phyloP scores from a whole-genome alignment of 441 rosid species.

The Adansonia madagascariensis region DNA sequence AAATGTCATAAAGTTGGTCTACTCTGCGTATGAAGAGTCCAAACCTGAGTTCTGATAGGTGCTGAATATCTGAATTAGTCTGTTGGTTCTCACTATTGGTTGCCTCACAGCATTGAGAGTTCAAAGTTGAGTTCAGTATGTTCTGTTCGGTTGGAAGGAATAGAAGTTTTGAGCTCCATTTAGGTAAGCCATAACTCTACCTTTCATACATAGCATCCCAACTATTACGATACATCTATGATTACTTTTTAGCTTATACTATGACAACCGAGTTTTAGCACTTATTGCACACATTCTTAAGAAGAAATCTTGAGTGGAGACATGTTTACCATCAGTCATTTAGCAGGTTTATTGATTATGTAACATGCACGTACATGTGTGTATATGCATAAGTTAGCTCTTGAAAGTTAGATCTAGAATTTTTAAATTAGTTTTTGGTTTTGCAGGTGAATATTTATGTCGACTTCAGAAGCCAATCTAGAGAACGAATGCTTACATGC shows the following conservation, averaged over 20 bases:
- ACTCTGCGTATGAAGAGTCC: neutral
- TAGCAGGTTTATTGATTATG: neutral
- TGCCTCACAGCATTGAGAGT: neutral
- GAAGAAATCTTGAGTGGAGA: neutral
- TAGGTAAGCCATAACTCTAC: neutral
- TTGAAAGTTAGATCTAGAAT: neutral
- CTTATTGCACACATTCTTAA: neutral
- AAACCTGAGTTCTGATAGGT: neutral
- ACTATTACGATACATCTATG: neutral
- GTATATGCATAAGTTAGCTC: neutral
- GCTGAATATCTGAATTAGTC: neutral
- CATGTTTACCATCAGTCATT: neutral
- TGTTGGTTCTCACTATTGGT: neutral
- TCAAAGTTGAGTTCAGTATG: neutral
- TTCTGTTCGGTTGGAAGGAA: neutral
- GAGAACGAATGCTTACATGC: neutral
- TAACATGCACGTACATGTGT: neutral
- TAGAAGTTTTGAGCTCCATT: neutral
- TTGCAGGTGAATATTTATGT: constrained; percentile 1
- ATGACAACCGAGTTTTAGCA: neutral
- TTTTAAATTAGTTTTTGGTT: neutral
- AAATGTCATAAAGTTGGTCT: neutral
- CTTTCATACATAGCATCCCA: neutral
- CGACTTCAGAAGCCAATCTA: too few relatives aligned
- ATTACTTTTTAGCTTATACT: neutral